Evolutionary conservation across 2,329 filamentous ascomycete genomes (phyloP).

Genomic region (Talaromyces sp.): DNA sequence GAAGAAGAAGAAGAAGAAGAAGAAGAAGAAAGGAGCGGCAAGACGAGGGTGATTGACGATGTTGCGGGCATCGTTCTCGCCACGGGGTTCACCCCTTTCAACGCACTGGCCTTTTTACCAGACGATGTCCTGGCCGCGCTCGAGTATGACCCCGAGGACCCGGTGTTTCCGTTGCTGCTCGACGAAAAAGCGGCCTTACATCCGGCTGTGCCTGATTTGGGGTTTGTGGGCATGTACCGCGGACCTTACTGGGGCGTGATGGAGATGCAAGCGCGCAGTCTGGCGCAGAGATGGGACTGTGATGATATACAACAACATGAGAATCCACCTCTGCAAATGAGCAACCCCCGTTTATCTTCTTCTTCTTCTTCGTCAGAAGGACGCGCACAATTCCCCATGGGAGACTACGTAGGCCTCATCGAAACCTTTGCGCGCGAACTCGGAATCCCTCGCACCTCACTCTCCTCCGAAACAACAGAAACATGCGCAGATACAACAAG

Average conservation of each 20-base stretch:
- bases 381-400: conserved; percentile 69
- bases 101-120: conserved; percentile 59
- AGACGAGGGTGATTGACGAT: conserved; percentile 45
- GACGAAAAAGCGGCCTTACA: conserved; percentile 63
- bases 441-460: conserved; percentile 38
- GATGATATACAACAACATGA: too few relatives aligned
- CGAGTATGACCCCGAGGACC: conserved; percentile 50
- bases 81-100: conserved; percentile 65
- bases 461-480: background rate
- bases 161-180: conserved; percentile 59
- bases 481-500: background rate
- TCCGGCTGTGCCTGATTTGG: conserved; percentile 57
- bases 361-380: background rate
- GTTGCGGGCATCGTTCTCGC: conserved; percentile 66
- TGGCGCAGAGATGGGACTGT: conserved; percentile 58
- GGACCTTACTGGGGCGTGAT: conserved; percentile 83
- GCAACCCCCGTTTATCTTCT: conserved; percentile 9
- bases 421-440: conserved; percentile 62
- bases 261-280: conserved; percentile 74
- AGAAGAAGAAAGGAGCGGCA: too few relatives aligned
- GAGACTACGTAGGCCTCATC: conserved; percentile 72
- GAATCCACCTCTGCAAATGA: conserved; percentile 18
- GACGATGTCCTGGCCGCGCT: conserved; percentile 51
- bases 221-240: conserved; percentile 79
- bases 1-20: too few relatives aligned